A percentile compares a stretch with the other conserved stretches of the same genome.
These are phyloP conservation scores for Spergularia bocconei DNA, from an alignment of 148 eudicot genomes.

Conservation along the genomic window DNA sequence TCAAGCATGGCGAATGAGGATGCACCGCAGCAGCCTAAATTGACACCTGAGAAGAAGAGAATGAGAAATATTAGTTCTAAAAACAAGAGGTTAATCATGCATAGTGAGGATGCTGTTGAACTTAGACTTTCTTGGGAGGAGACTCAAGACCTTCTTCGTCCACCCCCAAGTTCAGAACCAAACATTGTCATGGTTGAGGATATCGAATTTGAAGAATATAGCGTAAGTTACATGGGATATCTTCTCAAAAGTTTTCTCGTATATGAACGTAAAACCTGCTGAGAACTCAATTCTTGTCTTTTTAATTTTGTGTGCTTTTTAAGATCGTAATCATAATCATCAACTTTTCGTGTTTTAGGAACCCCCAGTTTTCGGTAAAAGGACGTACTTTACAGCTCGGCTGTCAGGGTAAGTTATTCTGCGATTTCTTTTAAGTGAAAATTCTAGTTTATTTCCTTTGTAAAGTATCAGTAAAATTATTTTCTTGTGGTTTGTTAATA, in stretches of 20 bases:
- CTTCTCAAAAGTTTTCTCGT: neutral
- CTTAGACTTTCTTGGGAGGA: constrained; percentile 83
- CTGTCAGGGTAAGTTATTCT: constrained; percentile 61
- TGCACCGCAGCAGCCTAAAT: constrained; percentile 32
- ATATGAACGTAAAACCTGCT: neutral
- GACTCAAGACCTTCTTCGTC: constrained; percentile 82
- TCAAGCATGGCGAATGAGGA: constrained; percentile 49
- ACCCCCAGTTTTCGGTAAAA: constrained; percentile 89
- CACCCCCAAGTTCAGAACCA: constrained; percentile 57
- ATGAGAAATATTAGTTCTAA: constrained; percentile 64
- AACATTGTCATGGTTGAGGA: constrained; percentile 64
- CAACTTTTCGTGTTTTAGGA: constrained; percentile 49
- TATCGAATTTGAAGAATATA: constrained; percentile 80
- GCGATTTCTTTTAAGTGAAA: neutral
- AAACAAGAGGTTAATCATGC: constrained; percentile 76
- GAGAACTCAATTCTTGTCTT: neutral
- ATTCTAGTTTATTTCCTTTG: constrained; percentile 5
- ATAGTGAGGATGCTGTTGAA: constrained; percentile 74
- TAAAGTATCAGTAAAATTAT: neutral
- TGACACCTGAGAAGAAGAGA: constrained; percentile 58
- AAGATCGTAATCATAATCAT: constrained; percentile 14
- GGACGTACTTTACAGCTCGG: constrained; percentile 49
- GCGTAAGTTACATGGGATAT: constrained; percentile 39
- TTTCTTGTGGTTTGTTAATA: neutral
- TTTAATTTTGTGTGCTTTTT: neutral